These are phyloP conservation scores for Pulveroboletus sp. DNA, from an alignment of 768 basidiomycete genomes.

Conservation along the genomic window DNA sequence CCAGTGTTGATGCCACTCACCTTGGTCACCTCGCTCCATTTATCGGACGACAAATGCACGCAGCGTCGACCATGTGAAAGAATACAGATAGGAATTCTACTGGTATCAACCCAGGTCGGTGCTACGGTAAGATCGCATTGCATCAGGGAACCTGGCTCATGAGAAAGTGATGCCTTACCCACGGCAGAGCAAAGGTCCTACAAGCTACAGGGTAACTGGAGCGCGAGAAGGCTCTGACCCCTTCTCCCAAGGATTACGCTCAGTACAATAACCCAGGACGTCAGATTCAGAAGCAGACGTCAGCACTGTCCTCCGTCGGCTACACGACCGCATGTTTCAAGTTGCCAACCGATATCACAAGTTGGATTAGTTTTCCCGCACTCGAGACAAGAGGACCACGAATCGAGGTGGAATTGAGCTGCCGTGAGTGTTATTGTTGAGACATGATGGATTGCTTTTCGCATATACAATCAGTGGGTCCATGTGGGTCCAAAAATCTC, in stretches of 20 bases:
- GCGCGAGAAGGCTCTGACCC: background rate
- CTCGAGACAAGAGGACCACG: background rate
- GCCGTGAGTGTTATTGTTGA: slow-evolving; percentile 6
- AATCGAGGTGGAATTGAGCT: background rate
- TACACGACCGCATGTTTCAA: background rate
- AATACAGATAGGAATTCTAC: background rate
- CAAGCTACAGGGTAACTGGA: background rate
- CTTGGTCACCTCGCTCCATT: background rate
- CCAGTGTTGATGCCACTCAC: background rate
- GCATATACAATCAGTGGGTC: slow-evolving; percentile 12
- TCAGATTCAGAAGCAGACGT: background rate
- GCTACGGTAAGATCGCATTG: background rate
- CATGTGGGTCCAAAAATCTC: slow-evolving; percentile 31
- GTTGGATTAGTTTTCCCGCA: background rate
- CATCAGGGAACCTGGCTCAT: background rate
- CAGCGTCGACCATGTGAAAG: background rate
- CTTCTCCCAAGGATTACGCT: background rate
- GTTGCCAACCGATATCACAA: slow-evolving; percentile 4
- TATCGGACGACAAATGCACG: background rate
- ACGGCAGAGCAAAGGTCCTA: background rate
- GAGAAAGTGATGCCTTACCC: background rate
- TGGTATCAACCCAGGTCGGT: background rate
- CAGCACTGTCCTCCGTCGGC: background rate
- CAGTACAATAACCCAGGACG: too few relatives aligned
- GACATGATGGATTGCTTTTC: slow-evolving; percentile 25